A percentile compares a stretch with the other conserved stretches of the same genome.
Evolutionary conservation across 176 grass and related monocot genomes (phyloP).

Genomic region (Phoenix roebelenii): DNA sequence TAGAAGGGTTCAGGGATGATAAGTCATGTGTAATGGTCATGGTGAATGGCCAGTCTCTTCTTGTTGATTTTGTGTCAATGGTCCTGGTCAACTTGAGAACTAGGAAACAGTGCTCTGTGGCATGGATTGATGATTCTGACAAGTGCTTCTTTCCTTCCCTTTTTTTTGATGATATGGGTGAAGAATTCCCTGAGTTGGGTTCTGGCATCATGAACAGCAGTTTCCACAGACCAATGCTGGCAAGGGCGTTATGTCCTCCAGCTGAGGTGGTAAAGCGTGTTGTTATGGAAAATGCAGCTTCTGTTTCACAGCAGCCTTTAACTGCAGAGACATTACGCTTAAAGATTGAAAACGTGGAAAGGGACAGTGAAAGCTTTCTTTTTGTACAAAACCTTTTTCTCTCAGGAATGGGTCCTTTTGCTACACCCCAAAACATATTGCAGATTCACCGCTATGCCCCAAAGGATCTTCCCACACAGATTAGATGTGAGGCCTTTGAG

Average conservation of each 20-base stretch:
- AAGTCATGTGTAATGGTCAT: constrained; percentile 44
- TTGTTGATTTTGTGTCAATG: constrained; percentile 75
- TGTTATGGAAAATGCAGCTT: constrained; percentile 39
- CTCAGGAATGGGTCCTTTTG: constrained; percentile 68
- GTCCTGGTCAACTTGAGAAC: constrained; percentile 43
- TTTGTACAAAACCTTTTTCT: constrained; percentile 52
- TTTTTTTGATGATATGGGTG: constrained; percentile 42
- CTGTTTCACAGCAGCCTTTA: constrained; percentile 22
- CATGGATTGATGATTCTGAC: constrained; percentile 51
- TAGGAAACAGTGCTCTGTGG: constrained; percentile 50
- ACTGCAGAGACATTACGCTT: constrained; percentile 43
- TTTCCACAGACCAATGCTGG: constrained; percentile 25
- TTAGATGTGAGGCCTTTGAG: constrained; percentile 64
- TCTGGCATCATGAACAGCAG: constrained; percentile 8
- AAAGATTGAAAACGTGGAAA: constrained; percentile 58
- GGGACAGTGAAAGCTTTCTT: constrained; percentile 39
- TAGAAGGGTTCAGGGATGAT: constrained; percentile 40
- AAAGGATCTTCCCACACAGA: constrained; percentile 47
- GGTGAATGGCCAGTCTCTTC: constrained; percentile 32
- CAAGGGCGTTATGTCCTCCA: constrained; percentile 28
- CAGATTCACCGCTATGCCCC: constrained; percentile 57
- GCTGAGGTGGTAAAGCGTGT: constrained; percentile 54
- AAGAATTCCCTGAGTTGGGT: constrained; percentile 9
- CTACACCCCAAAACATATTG: constrained; percentile 39
- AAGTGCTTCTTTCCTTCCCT: constrained; percentile 55